phyloP scores from a whole-genome alignment of 2,329 filamentous ascomycete species.

The Neoascochyta sp. region DNA sequence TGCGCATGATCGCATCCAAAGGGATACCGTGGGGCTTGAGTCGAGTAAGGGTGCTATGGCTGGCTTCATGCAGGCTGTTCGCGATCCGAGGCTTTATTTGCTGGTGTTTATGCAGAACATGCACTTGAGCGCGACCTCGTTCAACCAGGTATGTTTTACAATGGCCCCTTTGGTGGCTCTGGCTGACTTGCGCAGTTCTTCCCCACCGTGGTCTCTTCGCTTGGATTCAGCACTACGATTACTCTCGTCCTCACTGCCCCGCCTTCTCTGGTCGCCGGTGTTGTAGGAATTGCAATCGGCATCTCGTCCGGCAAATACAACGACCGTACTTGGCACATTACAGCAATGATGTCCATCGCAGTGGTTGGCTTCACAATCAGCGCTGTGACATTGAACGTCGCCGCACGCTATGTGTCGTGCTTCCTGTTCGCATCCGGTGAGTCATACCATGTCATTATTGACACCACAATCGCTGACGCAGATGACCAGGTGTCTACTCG shows the following conservation, averaged over 20 bases:
- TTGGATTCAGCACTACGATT: conserved; percentile 49
- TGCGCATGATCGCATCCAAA: conserved; percentile 32
- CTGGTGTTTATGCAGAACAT: conserved; percentile 56
- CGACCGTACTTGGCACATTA: conserved; percentile 43
- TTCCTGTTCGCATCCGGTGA: conserved; percentile 25
- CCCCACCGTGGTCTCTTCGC: conserved; percentile 48
- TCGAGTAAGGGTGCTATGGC: conserved; percentile 44
- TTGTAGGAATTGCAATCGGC: conserved; percentile 29
- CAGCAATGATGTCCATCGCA: conserved; percentile 33
- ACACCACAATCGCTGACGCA: not conserved
- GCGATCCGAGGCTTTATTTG: conserved; percentile 52
- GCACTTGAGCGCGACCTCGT: conserved; percentile 48
- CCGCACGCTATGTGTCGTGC: conserved; percentile 28
- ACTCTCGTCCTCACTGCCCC: conserved; percentile 49
- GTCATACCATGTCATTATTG: not conserved
- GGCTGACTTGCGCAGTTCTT: conserved; percentile 38
- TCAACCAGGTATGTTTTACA: conserved; percentile 33
- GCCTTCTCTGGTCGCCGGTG: conserved; percentile 18
- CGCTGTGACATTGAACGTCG: conserved; percentile 36
- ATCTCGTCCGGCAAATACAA: conserved; percentile 40
- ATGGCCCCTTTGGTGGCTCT: not conserved
- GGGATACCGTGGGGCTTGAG: conserved; percentile 48
- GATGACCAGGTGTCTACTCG: conserved; percentile 13
- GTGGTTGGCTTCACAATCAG: conserved; percentile 39
- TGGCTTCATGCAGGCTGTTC: conserved; percentile 50